Evolutionary conservation across 179 eudicot genomes (phyloP).

Genomic region (Amaranthus tricolor): DNA sequence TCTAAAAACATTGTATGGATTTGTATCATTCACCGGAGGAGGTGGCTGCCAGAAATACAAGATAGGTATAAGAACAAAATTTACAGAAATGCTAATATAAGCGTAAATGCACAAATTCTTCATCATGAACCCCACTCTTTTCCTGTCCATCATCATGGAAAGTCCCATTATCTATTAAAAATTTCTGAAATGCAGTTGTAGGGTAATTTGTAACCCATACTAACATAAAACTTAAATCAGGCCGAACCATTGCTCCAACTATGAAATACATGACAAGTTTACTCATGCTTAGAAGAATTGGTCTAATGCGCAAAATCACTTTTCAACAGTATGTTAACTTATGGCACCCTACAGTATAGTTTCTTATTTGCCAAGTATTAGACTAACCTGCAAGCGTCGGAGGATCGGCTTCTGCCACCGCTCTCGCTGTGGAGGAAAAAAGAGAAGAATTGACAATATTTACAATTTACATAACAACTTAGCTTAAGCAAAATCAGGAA

Average conservation of each 20-base stretch:
- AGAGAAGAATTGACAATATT: conserved; percentile 11
- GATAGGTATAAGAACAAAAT: background rate
- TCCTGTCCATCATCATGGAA: background rate
- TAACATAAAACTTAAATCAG: background rate
- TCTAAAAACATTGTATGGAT: conserved; percentile 95
- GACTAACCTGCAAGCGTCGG: conserved; percentile 68
- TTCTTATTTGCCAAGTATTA: background rate
- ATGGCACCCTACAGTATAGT: background rate
- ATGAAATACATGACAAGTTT: background rate
- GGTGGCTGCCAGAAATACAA: conserved; percentile 66
- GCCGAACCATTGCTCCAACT: background rate
- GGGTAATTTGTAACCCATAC: background rate
- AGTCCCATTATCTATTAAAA: background rate
- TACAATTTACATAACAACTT: background rate
- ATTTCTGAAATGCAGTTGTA: background rate
- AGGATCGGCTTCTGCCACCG: conserved; percentile 68
- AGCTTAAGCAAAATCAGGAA: background rate
- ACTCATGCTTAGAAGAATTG: background rate
- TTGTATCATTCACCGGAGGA: conserved; percentile 95
- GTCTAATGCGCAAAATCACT: background rate
- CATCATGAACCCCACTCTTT: background rate
- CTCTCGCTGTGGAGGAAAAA: conserved; percentile 44
- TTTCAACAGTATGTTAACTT: conserved; percentile 5
- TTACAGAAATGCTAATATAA: conserved; percentile 6
- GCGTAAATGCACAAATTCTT: background rate